Evolutionary conservation across 2,329 filamentous ascomycete species (phyloP).

Genomic region (Orbilia quercus): DNA sequence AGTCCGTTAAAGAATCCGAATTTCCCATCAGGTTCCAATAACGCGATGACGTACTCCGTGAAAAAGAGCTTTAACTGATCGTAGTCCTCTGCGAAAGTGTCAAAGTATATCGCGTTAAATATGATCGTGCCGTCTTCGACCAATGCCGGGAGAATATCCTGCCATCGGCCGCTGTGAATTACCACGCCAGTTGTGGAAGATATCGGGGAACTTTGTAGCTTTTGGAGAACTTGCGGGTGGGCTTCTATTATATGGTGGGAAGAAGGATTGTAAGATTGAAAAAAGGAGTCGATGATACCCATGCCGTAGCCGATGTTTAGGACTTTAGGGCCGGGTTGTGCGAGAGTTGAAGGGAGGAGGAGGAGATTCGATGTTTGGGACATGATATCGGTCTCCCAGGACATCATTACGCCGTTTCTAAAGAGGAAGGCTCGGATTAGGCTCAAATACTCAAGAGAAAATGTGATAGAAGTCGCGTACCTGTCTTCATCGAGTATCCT

Average conservation of each 20-base stretch:
- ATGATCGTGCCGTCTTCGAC: slow-evolving; percentile 73
- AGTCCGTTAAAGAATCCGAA: slow-evolving; percentile 92
- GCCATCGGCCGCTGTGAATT: slow-evolving; percentile 81
- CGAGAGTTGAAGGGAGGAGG: slow-evolving; percentile 36
- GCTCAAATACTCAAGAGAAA: slow-evolving; percentile 70
- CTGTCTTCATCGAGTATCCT: slow-evolving; percentile 62
- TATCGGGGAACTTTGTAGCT: slow-evolving; percentile 75
- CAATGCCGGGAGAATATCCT: slow-evolving; percentile 78
- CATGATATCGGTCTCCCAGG: slow-evolving; percentile 91
- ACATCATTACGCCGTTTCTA: slow-evolving; percentile 92
- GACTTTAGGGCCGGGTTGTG: slow-evolving; percentile 71
- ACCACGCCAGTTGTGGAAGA: slow-evolving; percentile 70
- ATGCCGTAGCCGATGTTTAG: slow-evolving; percentile 92
- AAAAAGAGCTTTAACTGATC: slow-evolving; percentile 86
- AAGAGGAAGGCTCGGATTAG: slow-evolving; percentile 59
- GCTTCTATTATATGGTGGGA: slow-evolving; percentile 88
- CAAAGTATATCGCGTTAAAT: slow-evolving; percentile 94
- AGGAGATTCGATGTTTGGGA: slow-evolving; percentile 27
- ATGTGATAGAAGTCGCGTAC: slow-evolving; percentile 49
- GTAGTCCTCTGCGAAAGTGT: slow-evolving; percentile 97
- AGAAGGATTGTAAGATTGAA: slow-evolving; percentile 74
- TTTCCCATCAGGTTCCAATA: slow-evolving; percentile 79
- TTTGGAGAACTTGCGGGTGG: slow-evolving; percentile 78
- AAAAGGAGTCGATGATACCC: slow-evolving; percentile 85
- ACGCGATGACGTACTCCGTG: slow-evolving; percentile 81